A percentile compares a stretch with the other conserved stretches of the same genome.
Conservation (phyloP, 148 eudicot genomes). For the Fagopyrum homotropicum region DNA sequence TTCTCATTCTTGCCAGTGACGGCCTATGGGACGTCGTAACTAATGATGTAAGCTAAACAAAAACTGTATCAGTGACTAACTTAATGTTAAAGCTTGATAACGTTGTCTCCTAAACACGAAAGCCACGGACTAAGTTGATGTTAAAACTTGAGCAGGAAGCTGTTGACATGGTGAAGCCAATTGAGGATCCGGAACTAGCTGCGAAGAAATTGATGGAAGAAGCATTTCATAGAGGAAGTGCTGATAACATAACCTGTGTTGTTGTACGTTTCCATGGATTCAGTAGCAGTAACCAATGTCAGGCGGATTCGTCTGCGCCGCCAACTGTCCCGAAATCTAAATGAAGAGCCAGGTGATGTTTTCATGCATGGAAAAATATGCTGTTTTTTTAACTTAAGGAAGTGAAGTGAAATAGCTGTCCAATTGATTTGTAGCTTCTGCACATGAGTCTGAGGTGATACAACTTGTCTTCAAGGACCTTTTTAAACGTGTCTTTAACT, state of each 20-base stretch:
- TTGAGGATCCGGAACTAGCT: slow-evolving; percentile 69
- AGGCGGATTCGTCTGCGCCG: slow-evolving; percentile 6
- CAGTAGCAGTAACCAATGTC: slow-evolving; percentile 5
- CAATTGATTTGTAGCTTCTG: slow-evolving; percentile 6
- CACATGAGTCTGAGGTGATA: not conserved
- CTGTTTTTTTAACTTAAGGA: slow-evolving; percentile 3
- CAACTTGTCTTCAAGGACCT: not conserved
- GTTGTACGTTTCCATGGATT: slow-evolving; percentile 59
- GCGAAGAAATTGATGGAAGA: slow-evolving; percentile 82
- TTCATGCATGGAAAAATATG: slow-evolving; percentile 3
- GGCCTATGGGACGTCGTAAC: slow-evolving; percentile 93
- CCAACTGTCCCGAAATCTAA: slow-evolving; percentile 1
- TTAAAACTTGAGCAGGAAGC: slow-evolving; percentile 46
- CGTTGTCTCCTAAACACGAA: not conserved
- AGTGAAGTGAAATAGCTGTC: slow-evolving; percentile 5
- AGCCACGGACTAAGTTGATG: not conserved
- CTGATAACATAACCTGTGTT: slow-evolving; percentile 72
- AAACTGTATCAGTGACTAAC: not conserved
- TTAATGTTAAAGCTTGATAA: not conserved
- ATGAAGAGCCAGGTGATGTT: not conserved
- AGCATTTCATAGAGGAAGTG: slow-evolving; percentile 84
- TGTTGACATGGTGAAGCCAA: slow-evolving; percentile 70
- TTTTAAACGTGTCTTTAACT: not conserved
- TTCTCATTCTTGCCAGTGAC: slow-evolving; percentile 91
- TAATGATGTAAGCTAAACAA: slow-evolving; percentile 50